Evolutionary conservation across 2,329 filamentous ascomycete species (phyloP).

Genomic region (Fusarium sp.): DNA sequence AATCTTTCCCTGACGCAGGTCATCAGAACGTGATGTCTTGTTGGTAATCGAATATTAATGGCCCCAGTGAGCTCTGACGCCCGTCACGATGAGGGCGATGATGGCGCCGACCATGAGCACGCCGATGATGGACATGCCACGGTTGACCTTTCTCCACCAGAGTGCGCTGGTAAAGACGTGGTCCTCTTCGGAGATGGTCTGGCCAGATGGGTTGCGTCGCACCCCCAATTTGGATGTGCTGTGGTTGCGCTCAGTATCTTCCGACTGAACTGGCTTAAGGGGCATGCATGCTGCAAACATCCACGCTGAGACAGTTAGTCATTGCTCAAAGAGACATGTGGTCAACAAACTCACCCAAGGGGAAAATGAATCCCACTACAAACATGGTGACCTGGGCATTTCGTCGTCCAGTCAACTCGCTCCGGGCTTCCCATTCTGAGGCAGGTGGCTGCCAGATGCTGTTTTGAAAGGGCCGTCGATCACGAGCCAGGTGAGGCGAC

Average conservation of each 20-base stretch:
- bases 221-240: slow-evolving; percentile 54
- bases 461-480: slow-evolving; percentile 67
- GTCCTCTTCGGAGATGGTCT: slow-evolving; percentile 53
- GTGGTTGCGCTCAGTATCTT: slow-evolving; percentile 61
- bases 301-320: slow-evolving; percentile 68
- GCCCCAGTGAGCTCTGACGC: slow-evolving; percentile 62
- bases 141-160: slow-evolving; percentile 71
- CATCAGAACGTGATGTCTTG: slow-evolving; percentile 32
- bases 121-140: slow-evolving; percentile 67
- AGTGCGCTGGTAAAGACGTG: slow-evolving; percentile 61
- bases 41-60: slow-evolving; percentile 26
- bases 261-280: slow-evolving; percentile 66
- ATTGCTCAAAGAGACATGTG: background rate
- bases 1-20: slow-evolving; percentile 7
- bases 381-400: slow-evolving; percentile 83
- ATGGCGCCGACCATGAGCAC: slow-evolving; percentile 64
- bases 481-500: slow-evolving; percentile 77
- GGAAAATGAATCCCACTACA: slow-evolving; percentile 80
- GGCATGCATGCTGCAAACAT: slow-evolving; percentile 81
- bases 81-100: slow-evolving; percentile 62
- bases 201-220: slow-evolving; percentile 48
- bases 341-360: slow-evolving; percentile 66
- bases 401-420: slow-evolving; percentile 70
- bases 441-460: slow-evolving; percentile 81
- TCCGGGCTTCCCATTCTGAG: slow-evolving; percentile 71